phyloP scores from a whole-genome alignment of 768 basidiomycete species.

The Pleurotus tuoliensis region DNA sequence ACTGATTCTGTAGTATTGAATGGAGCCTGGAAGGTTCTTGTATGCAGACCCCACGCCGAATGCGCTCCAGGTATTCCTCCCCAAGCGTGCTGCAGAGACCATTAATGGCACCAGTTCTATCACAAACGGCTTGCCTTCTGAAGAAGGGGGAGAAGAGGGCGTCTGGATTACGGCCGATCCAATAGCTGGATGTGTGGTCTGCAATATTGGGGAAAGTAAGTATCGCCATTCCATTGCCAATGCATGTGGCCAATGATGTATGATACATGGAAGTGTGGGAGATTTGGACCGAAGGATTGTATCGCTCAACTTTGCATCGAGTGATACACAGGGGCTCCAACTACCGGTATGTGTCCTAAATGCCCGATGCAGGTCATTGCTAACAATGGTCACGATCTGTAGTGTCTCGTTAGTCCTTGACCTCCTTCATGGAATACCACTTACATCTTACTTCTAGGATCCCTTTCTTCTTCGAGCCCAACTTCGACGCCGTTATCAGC shows the following conservation, averaged over 20 bases:
- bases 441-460: conserved; percentile 39
- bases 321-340: conserved; percentile 76
- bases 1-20: conserved; percentile 6
- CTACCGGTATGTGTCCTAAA: conserved; percentile 21
- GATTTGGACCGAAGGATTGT: conserved; percentile 85
- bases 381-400: background rate
- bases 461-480: conserved; percentile 95
- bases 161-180: conserved; percentile 86
- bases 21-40: conserved; percentile 59
- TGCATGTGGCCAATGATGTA: too few species aligned
- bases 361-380: too few species aligned
- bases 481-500: conserved; percentile 65
- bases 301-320: conserved; percentile 84
- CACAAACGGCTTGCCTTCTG: conserved; percentile 36
- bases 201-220: conserved; percentile 90
- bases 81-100: conserved; percentile 27
- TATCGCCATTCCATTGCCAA: conserved; percentile 2
- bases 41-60: conserved; percentile 75
- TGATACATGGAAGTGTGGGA: conserved; percentile 68
- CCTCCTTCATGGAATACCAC: too few species aligned
- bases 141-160: conserved; percentile 56
- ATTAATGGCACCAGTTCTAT: conserved; percentile 14
- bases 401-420: conserved; percentile 17
- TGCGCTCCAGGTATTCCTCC: conserved; percentile 80
- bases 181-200: conserved; percentile 77